Conservation (phyloP, 176 grass and related monocot species). For the Aegilops longissima region DNA sequence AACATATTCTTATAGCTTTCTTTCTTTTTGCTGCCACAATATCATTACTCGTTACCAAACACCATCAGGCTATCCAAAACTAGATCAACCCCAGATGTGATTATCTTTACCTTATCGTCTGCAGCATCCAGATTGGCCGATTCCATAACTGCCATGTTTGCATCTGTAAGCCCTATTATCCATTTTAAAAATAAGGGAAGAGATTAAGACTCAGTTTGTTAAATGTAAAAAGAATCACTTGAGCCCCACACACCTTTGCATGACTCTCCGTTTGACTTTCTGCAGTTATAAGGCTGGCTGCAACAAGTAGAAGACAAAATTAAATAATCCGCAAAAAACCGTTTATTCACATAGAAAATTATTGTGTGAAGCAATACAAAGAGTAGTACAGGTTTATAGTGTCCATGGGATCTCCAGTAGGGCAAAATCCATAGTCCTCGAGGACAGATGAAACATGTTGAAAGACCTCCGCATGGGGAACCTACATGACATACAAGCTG, state of each 20-base stretch:
- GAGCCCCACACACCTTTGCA: neutral
- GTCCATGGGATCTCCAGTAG: neutral
- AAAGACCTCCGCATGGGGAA: neutral
- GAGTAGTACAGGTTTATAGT: neutral
- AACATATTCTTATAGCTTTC: neutral
- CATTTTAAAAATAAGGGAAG: neutral
- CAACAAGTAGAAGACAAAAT: neutral
- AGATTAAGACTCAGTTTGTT: neutral
- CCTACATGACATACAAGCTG: conserved; percentile 15
- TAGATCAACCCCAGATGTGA: neutral
- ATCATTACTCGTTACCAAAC: neutral
- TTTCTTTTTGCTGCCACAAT: neutral
- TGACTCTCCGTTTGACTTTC: neutral
- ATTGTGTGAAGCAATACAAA: neutral
- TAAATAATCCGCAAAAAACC: neutral
- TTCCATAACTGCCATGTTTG: neutral
- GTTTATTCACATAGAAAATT: neutral
- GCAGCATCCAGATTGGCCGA: neutral
- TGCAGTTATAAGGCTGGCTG: conserved; percentile 10
- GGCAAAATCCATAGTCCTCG: neutral
- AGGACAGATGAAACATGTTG: conserved; percentile 9
- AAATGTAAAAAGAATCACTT: neutral
- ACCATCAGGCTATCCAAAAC: neutral
- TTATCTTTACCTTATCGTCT: conserved; percentile 2
- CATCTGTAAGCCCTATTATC: neutral